Evolutionary conservation across 1,284 basidiomycete genomes (phyloP).

Genomic region (Sanghuangporus sanghuang): DNA sequence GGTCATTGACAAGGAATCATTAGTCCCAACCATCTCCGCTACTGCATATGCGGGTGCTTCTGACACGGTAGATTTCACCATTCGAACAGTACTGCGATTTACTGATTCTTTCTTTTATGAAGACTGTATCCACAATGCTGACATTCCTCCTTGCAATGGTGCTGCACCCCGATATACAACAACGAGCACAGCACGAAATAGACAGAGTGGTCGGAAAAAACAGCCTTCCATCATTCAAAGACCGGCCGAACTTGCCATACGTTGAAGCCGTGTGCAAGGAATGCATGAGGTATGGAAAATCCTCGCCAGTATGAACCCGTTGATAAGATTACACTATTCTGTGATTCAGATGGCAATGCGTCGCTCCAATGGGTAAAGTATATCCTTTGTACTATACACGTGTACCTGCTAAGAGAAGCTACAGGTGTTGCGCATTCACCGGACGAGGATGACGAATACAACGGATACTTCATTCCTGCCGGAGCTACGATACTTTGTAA

Average conservation of each 20-base stretch:
- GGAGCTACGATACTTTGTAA: slow-evolving; percentile 16
- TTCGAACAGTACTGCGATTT: background rate
- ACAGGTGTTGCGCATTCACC: slow-evolving; percentile 2
- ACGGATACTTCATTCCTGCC: slow-evolving; percentile 18
- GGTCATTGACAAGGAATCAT: background rate
- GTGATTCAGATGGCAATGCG: slow-evolving; percentile 11
- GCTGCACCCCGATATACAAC: slow-evolving; percentile 43
- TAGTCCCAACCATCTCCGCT: slow-evolving; percentile 9
- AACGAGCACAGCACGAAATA: slow-evolving; percentile 55
- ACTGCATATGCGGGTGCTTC: background rate
- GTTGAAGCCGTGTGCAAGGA: slow-evolving; percentile 57
- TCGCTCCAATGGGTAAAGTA: slow-evolving; percentile 1
- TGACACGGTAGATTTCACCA: background rate
- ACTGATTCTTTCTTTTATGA: background rate
- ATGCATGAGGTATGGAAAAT: slow-evolving; percentile 38
- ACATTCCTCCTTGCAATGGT: slow-evolving; percentile 40
- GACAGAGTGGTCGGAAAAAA: slow-evolving; percentile 55
- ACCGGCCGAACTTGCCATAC: slow-evolving; percentile 56
- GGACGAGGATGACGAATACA: slow-evolving; percentile 17
- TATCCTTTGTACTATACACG: background rate
- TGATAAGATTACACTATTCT: background rate
- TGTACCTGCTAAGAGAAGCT: background rate
- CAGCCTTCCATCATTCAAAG: slow-evolving; percentile 55
- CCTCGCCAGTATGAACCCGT: background rate
- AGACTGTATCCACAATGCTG: background rate